A percentile compares a stretch with the other conserved stretches of the same genome.
phyloP scores from a whole-genome alignment of 108 stramenopile species.

The Cylindrotheca closterium region DNA sequence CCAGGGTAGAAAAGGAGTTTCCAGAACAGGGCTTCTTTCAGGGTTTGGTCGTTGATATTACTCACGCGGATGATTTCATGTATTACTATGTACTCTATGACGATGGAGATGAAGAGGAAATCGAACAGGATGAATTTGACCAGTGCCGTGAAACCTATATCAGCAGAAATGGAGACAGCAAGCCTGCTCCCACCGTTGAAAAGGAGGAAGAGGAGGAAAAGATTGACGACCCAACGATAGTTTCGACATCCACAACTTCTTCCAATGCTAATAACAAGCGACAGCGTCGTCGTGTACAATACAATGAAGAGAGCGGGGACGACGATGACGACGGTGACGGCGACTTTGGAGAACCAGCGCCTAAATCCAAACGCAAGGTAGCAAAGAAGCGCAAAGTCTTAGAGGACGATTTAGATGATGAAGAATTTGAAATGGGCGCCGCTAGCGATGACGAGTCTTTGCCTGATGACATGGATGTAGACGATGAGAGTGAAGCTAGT shows the following conservation, averaged over 20 bases:
- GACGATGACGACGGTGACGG: conserved; percentile 12
- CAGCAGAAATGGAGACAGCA: background rate
- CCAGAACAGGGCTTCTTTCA: no score
- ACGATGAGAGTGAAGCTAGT: background rate
- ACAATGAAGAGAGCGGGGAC: conserved; percentile 1
- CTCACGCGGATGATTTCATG: background rate
- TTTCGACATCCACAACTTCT: background rate
- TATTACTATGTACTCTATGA: no score
- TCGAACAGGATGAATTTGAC: background rate
- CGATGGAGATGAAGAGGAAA: conserved; percentile 4
- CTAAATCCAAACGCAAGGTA: background rate
- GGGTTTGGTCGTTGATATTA: no score
- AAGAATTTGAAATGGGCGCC: background rate
- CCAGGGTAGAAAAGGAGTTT: no score
- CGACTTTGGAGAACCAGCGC: background rate
- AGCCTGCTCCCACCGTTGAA: no score
- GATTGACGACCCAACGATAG: background rate
- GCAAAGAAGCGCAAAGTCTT: background rate
- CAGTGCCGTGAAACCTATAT: background rate
- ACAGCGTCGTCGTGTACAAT: no score
- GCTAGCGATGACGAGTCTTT: no score
- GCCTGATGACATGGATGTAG: background rate
- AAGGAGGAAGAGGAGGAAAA: background rate
- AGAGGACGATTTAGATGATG: background rate
- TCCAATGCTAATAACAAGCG: no score